Evolutionary conservation across 2,329 filamentous ascomycete genomes (phyloP).

Genomic region (Parastagonospora nodorum): DNA sequence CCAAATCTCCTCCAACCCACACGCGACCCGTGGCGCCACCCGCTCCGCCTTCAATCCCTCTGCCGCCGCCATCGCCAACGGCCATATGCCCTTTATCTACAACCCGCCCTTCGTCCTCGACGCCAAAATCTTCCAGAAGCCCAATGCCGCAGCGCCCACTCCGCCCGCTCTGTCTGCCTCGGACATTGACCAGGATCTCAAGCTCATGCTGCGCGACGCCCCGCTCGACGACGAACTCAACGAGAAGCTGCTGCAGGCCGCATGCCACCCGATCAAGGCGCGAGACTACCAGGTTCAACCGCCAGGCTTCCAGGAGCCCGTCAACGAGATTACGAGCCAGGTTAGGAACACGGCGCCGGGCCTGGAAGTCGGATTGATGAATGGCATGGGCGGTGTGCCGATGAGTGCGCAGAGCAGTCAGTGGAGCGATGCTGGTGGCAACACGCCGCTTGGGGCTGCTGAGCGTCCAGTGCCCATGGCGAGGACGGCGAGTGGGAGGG

Average conservation of each 20-base stretch:
- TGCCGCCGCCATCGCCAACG: conserved; percentile 52
- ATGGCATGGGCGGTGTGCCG: conserved; percentile 38
- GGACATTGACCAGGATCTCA: conserved; percentile 56
- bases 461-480: conserved; percentile 41
- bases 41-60: conserved; percentile 60
- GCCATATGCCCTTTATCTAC: conserved; percentile 49
- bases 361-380: conserved; percentile 33
- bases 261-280: conserved; percentile 39
- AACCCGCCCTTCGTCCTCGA: conserved; percentile 51
- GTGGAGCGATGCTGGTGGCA: conserved; percentile 42
- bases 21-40: conserved; percentile 58
- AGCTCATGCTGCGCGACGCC: conserved; percentile 51
- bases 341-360: conserved; percentile 38
- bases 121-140: conserved; percentile 52
- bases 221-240: conserved; percentile 46
- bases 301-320: conserved; percentile 35
- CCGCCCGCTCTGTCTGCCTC: conserved; percentile 49
- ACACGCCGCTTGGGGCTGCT: conserved; percentile 40
- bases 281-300: conserved; percentile 43
- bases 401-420: conserved; percentile 49
- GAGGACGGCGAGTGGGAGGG: conserved; percentile 45
- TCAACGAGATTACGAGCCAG: conserved; percentile 40
- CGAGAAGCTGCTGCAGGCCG: conserved; percentile 44
- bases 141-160: conserved; percentile 55
- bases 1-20: conserved; percentile 62